A percentile compares a stretch with the other conserved stretches of the same genome.
phyloP scores from a whole-genome alignment of 2,329 filamentous ascomycete species.

The Podosphaera fusca region DNA sequence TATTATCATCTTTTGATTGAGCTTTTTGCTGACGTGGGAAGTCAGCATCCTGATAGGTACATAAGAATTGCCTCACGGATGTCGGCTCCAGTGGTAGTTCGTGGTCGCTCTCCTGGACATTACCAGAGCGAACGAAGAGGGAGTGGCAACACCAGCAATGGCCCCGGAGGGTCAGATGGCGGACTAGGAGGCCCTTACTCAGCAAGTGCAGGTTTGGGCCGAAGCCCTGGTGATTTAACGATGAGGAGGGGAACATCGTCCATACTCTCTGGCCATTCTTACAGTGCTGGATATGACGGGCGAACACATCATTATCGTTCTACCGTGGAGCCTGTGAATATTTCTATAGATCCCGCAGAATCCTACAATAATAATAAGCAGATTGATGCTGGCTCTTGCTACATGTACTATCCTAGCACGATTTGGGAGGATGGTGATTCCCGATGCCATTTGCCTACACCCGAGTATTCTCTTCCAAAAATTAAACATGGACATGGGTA shows the following conservation, averaged over 20 bases:
- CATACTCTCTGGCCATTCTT: slow-evolving; percentile 11
- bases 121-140: slow-evolving; percentile 31
- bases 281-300: slow-evolving; percentile 11
- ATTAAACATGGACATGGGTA: slow-evolving; percentile 11
- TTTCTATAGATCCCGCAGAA: slow-evolving; percentile 14
- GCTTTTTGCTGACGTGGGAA: slow-evolving; percentile 32
- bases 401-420: slow-evolving; percentile 14
- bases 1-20: slow-evolving; percentile 52
- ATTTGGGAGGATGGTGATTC: slow-evolving; percentile 13
- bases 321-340: slow-evolving; percentile 9
- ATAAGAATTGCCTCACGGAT: slow-evolving; percentile 33
- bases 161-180: slow-evolving; percentile 14
- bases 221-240: slow-evolving; percentile 11
- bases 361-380: slow-evolving; percentile 14
- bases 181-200: slow-evolving; percentile 13
- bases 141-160: slow-evolving; percentile 29
- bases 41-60: slow-evolving; percentile 20
- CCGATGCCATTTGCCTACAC: slow-evolving; percentile 11
- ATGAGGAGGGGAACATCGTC: slow-evolving; percentile 12
- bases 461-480: slow-evolving; percentile 9
- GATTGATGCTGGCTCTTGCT: slow-evolving; percentile 12
- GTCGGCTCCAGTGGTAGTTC: slow-evolving; percentile 41
- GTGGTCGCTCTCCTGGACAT: slow-evolving; percentile 39
- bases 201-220: slow-evolving; percentile 7
- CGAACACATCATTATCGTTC: slow-evolving; percentile 12